Conservation (phyloP, 208 protist genomes). For the Acanthamoeba sp. region DNA sequence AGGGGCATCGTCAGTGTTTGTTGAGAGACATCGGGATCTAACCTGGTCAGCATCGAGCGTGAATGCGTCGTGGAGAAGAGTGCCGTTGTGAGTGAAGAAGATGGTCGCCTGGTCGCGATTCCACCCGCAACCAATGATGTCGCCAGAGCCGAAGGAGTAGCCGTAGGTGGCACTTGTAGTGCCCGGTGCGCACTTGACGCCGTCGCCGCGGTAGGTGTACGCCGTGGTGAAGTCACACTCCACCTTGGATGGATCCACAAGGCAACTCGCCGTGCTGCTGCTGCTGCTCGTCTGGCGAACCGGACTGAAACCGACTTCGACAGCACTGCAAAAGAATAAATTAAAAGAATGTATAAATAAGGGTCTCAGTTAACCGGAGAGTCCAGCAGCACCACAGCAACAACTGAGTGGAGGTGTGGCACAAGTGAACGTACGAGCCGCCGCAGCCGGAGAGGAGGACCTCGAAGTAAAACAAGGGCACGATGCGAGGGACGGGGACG, state of each 20-base stretch:
- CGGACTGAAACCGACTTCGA: conserved; percentile 35
- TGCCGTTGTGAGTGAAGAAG: conserved; percentile 74
- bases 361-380: neutral
- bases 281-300: conserved; percentile 3
- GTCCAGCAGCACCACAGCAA: too few species aligned
- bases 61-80: neutral
- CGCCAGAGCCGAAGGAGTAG: conserved; percentile 35
- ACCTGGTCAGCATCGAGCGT: neutral
- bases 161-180: neutral
- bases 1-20: neutral
- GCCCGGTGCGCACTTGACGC: conserved; percentile 37
- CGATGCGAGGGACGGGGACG: neutral
- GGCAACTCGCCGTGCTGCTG: neutral
- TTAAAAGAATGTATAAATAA: neutral
- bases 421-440: conserved; percentile 55
- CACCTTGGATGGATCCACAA: neutral
- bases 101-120: conserved; percentile 37
- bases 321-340: neutral
- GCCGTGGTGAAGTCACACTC: conserved; percentile 14
- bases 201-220: conserved; percentile 72
- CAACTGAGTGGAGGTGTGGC: neutral
- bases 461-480: conserved; percentile 75
- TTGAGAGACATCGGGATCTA: neutral
- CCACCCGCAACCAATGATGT: conserved; percentile 66
- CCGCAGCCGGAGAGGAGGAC: conserved; percentile 50